phyloP scores from a whole-genome alignment of 192 early-diverging fungal genomes.

The Podila clonocystis region DNA sequence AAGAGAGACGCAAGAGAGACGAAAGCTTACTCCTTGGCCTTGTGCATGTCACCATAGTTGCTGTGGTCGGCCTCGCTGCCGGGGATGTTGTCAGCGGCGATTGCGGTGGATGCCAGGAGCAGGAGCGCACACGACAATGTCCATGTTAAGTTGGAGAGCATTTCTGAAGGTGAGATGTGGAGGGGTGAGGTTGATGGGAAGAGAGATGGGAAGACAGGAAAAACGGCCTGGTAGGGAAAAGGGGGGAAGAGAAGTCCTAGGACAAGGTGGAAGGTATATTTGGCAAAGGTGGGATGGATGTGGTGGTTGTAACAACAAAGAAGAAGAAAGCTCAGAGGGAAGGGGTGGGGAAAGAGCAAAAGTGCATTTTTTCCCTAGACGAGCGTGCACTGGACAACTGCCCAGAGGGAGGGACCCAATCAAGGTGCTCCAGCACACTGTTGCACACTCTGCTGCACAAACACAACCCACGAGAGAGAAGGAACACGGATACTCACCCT shows the following conservation, averaged over 20 bases:
- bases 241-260: background rate
- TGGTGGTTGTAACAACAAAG: too few species aligned
- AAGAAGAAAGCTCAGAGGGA: too few species aligned
- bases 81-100: conserved; percentile 4
- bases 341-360: too few species aligned
- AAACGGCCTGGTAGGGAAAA: background rate
- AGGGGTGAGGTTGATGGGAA: background rate
- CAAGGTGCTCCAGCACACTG: too few species aligned
- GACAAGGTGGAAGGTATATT: too few species aligned
- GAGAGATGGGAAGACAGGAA: background rate
- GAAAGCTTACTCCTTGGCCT: conserved; percentile 53
- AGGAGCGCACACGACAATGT: conserved; percentile 7
- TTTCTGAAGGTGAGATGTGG: background rate
- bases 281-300: too few species aligned
- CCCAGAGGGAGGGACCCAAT: too few species aligned
- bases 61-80: conserved; percentile 53
- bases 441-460: too few species aligned
- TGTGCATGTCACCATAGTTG: conserved; percentile 64
- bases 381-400: too few species aligned
- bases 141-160: background rate
- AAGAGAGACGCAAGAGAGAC: background rate
- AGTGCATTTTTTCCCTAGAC: too few species aligned
- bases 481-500: background rate
- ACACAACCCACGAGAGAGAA: too few species aligned
- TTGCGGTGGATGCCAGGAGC: background rate